phyloP scores from a whole-genome alignment of 441 rosid genomes.

The Populus hybrid region DNA sequence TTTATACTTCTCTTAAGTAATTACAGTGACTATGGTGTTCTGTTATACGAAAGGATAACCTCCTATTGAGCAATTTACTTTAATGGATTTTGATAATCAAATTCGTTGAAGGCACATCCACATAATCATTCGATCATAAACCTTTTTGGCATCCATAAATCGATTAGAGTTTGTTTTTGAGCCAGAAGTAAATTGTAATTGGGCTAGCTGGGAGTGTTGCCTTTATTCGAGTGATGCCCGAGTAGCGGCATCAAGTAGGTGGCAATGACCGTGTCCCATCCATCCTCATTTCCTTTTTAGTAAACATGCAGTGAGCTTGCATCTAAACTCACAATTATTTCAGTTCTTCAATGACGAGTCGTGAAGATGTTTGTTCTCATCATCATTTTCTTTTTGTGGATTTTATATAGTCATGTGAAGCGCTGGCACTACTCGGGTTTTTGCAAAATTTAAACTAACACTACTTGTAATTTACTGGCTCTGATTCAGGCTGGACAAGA shows the following conservation, averaged over 20 bases:
- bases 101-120: not conserved
- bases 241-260: not conserved
- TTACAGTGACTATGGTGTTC: not conserved
- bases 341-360: not conserved
- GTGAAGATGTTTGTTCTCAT: not conserved
- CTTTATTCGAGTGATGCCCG: not conserved
- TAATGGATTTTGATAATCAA: not conserved
- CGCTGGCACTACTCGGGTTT: not conserved
- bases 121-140: not conserved
- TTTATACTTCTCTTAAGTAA: not conserved
- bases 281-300: not conserved
- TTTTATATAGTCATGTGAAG: not conserved
- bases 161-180: not conserved
- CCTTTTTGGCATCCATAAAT: not conserved
- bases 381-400: not conserved
- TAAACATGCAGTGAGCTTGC: not conserved
- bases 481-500: conserved; percentile 52
- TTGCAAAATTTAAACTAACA: not conserved
- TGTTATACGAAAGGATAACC: not conserved
- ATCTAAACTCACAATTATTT: not conserved
- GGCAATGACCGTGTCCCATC: not conserved
- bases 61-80: not conserved
- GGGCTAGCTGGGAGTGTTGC: not conserved
- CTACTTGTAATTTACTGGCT: not conserved
- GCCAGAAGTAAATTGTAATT: not conserved